Conservation (phyloP, 129 eudicot species). For the Oenanthe sinensis region DNA sequence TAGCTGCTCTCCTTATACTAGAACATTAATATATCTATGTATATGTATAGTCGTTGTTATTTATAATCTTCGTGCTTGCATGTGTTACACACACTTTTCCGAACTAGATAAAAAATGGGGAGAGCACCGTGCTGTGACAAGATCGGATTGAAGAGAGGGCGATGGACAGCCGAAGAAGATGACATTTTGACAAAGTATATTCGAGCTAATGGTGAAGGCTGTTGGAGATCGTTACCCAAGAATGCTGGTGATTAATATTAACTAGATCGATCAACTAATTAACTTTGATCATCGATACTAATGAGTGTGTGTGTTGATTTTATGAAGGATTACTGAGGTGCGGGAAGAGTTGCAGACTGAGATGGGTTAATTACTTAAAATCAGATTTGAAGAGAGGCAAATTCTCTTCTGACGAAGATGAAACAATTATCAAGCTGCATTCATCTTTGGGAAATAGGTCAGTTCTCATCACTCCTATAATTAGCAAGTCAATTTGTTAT, state of each 20-base stretch:
- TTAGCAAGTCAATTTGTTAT: not conserved
- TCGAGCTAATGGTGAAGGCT: slow-evolving; percentile 77
- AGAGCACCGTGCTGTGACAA: slow-evolving; percentile 92
- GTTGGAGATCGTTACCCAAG: slow-evolving; percentile 86
- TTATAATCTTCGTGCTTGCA: too few species aligned
- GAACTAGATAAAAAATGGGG: slow-evolving; percentile 37
- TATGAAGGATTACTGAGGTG: slow-evolving; percentile 67
- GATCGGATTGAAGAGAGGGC: slow-evolving; percentile 67
- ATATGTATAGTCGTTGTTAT: too few species aligned
- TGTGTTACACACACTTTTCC: too few species aligned
- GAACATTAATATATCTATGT: too few species aligned
- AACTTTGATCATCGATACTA: not conserved
- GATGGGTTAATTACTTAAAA: slow-evolving; percentile 89
- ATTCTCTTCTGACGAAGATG: slow-evolving; percentile 57
- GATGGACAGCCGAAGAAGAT: slow-evolving; percentile 93
- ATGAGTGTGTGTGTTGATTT: not conserved
- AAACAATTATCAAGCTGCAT: slow-evolving; percentile 58
- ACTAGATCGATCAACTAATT: too few species aligned
- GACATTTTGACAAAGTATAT: slow-evolving; percentile 59
- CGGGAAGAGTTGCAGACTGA: slow-evolving; percentile 81
- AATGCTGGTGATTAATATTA: slow-evolving; percentile 54
- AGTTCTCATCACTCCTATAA: not conserved
- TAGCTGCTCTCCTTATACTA: too few species aligned
- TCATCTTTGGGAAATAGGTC: slow-evolving; percentile 71
- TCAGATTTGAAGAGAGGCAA: slow-evolving; percentile 80